Evolutionary conservation across 1,284 basidiomycete species (phyloP).

Genomic region (Coniophora puteana): DNA sequence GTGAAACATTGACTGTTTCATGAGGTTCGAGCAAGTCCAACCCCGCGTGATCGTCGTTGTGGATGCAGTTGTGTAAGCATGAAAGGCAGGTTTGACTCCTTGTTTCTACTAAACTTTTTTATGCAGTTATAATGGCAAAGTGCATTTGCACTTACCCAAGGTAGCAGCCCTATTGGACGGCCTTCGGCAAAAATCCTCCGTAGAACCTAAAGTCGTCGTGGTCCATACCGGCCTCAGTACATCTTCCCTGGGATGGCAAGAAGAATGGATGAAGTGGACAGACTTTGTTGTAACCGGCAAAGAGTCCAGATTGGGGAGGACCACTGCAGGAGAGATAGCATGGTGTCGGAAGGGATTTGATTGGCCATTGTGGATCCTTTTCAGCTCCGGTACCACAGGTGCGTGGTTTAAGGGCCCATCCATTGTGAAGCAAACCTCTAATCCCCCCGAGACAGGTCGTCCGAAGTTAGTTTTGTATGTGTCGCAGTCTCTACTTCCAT

Average conservation of each 20-base stretch:
- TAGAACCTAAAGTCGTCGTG: constrained; percentile 54
- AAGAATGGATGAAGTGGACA: constrained; percentile 55
- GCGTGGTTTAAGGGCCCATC: constrained; percentile 11
- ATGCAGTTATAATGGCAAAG: constrained; percentile 64
- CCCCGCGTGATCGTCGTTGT: constrained; percentile 73
- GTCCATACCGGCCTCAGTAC: constrained; percentile 40
- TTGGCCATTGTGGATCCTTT: constrained; percentile 85
- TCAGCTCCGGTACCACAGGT: constrained; percentile 85
- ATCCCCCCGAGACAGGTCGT: constrained; percentile 28
- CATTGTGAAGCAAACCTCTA: constrained; percentile 2
- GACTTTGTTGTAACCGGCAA: constrained; percentile 48
- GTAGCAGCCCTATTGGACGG: constrained; percentile 52
- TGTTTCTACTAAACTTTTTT: constrained; percentile 6
- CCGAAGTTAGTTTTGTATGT: constrained; percentile 46
- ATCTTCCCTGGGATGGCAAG: constrained; percentile 36
- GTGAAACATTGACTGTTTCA: background rate
- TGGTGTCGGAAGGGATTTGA: constrained; percentile 70
- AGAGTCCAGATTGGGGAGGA: constrained; percentile 42
- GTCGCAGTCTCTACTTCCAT: background rate
- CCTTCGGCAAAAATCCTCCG: constrained; percentile 34
- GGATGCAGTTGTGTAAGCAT: constrained; percentile 63
- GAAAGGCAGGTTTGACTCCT: background rate
- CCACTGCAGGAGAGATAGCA: constrained; percentile 48
- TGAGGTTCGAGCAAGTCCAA: constrained; percentile 70
- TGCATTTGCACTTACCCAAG: constrained; percentile 69